Percentiles rank a stretch among this genome's conserved stretches.
These are phyloP conservation scores for Trichoderma gracile DNA, from an alignment of 2,329 filamentous ascomycete genomes.

Conservation along the genomic window DNA sequence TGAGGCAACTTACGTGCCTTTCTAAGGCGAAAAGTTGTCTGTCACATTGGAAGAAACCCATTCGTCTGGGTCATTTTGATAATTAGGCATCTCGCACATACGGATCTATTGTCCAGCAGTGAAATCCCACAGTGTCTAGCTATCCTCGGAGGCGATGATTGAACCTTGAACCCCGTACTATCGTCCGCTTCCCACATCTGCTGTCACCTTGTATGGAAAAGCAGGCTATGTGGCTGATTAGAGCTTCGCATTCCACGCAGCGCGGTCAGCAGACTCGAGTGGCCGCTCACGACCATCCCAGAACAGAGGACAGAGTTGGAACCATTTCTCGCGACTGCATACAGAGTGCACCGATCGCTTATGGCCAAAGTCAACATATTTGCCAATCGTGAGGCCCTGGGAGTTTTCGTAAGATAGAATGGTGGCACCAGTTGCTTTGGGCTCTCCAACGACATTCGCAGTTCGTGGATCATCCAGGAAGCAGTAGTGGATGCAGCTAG, in stretches of 20 bases:
- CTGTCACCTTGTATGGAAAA: too few species aligned
- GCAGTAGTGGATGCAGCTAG: constrained; percentile 58
- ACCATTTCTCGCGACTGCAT: constrained; percentile 43
- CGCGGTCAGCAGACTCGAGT: constrained; percentile 46
- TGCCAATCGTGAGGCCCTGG: constrained; percentile 36
- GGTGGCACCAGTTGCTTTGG: constrained; percentile 28
- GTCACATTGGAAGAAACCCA: too few species aligned
- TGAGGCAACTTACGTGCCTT: too few species aligned
- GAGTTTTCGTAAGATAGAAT: constrained; percentile 36
- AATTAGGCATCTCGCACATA: too few species aligned
- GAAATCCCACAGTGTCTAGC: too few species aligned
- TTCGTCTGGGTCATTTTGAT: too few species aligned
- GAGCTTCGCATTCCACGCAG: constrained; percentile 49
- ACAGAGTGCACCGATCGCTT: constrained; percentile 42
- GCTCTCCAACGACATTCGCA: constrained; percentile 48
- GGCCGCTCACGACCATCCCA: constrained; percentile 36
- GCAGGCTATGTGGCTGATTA: constrained; percentile 25
- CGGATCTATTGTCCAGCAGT: too few species aligned
- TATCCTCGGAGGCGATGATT: too few species aligned
- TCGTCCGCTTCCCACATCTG: too few species aligned
- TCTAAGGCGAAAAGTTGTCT: too few species aligned
- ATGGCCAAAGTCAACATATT: constrained; percentile 43
- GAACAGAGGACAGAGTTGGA: constrained; percentile 46
- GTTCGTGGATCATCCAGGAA: constrained; percentile 61
- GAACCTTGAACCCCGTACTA: too few species aligned